Evolutionary conservation across 352 stramenopile genomes (phyloP).

Genomic region (Globisporangium acanthophoron): DNA sequence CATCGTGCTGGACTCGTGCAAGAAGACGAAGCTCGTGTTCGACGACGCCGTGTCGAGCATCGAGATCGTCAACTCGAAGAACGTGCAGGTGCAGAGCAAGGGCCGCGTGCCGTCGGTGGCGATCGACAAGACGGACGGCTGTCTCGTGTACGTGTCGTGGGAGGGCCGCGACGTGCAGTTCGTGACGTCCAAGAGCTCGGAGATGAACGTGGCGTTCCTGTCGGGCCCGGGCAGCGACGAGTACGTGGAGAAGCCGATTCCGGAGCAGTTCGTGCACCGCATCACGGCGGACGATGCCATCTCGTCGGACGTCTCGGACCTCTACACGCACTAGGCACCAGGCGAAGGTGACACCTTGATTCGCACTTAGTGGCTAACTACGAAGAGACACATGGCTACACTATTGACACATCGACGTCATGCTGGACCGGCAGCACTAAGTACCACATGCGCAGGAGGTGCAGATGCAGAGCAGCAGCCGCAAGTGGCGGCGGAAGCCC

Average conservation of each 20-base stretch:
- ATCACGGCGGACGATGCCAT: conserved; percentile 83
- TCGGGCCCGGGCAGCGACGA: conserved; percentile 76
- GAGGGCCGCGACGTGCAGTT: conserved; percentile 87
- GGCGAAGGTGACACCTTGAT: no score
- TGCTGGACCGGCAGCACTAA: neutral
- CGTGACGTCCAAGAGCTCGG: conserved; percentile 95
- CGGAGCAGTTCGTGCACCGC: conserved; percentile 96
- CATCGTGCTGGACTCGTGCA: conserved; percentile 95
- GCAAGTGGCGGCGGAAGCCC: conserved; percentile 3
- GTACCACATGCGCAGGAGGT: neutral
- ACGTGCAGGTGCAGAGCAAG: conserved; percentile 93
- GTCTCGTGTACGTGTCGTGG: conserved; percentile 94
- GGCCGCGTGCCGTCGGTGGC: conserved; percentile 92
- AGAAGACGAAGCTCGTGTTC: conserved; percentile 95
- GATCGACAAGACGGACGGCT: conserved; percentile 99
- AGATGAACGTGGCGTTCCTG: conserved; percentile 97
- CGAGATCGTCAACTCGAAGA: conserved; percentile 98
- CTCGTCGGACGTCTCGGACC: conserved; percentile 92
- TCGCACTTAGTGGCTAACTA: no score
- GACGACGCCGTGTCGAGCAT: conserved; percentile 95
- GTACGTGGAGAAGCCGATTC: conserved; percentile 94
- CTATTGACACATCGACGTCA: neutral
- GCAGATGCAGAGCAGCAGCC: conserved; percentile 2
- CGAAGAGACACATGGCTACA: no score
- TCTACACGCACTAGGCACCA: conserved; percentile 82